phyloP scores from a whole-genome alignment of 2,329 filamentous ascomycete species.

The Ceratocystis alfenasii region DNA sequence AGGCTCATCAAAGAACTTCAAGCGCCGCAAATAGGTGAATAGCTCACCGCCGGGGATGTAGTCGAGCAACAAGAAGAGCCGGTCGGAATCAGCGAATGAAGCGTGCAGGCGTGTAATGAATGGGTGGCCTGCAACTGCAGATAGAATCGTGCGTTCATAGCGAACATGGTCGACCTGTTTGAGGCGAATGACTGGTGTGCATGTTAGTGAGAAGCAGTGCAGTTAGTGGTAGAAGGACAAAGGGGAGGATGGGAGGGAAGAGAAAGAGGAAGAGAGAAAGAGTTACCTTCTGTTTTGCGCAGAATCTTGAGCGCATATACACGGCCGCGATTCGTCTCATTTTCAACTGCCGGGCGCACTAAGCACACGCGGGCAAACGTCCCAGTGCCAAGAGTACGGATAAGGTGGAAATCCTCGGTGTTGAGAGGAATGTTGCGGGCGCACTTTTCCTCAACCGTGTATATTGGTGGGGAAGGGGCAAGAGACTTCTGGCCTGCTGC shows the following conservation, averaged over 20 bases:
- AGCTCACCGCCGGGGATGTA: constrained; percentile 76
- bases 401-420: constrained; percentile 54
- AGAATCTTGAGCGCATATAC: constrained; percentile 77
- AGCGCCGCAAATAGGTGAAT: constrained; percentile 68
- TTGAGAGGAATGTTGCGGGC: constrained; percentile 25
- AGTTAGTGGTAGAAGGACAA: too few relatives aligned
- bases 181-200: constrained; percentile 51
- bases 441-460: constrained; percentile 21
- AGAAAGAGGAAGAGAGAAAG: constrained; percentile 27
- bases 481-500: background rate
- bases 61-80: constrained; percentile 71
- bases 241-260: constrained; percentile 25
- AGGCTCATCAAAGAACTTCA: constrained; percentile 65
- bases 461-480: background rate
- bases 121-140: constrained; percentile 65
- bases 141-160: constrained; percentile 67
- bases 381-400: constrained; percentile 67
- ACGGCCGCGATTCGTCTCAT: constrained; percentile 43
- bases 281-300: constrained; percentile 48
- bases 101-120: constrained; percentile 71
- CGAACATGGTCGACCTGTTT: constrained; percentile 82
- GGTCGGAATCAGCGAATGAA: constrained; percentile 68
- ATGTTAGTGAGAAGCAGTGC: too few relatives aligned
- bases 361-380: constrained; percentile 77
- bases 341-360: constrained; percentile 49